phyloP scores from a whole-genome alignment of 2,329 filamentous ascomycete genomes.

The Diaporthe vaccinii region DNA sequence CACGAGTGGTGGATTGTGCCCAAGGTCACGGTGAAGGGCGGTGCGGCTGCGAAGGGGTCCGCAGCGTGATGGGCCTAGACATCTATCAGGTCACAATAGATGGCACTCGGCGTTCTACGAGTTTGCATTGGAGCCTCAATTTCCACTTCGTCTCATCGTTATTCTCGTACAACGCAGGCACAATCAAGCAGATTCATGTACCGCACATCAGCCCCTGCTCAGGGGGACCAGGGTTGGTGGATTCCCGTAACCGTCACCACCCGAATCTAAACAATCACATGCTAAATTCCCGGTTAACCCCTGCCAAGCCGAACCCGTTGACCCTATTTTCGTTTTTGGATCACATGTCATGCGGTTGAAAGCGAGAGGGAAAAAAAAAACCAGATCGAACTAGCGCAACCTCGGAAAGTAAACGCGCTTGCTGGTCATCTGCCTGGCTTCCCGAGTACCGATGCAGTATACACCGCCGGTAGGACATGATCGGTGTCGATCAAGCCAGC shows the following conservation, averaged over 20 bases:
- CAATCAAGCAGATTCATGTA: background rate
- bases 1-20: slow-evolving; percentile 77
- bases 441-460: background rate
- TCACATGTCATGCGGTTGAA: slow-evolving; percentile 15
- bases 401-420: background rate
- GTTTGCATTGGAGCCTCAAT: background rate
- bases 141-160: background rate
- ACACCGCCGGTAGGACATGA: background rate
- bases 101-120: background rate
- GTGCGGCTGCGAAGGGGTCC: slow-evolving; percentile 37
- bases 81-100: background rate
- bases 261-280: slow-evolving; percentile 24
- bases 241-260: slow-evolving; percentile 15
- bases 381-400: background rate
- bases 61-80: background rate
- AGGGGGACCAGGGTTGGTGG: slow-evolving; percentile 8
- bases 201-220: background rate
- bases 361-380: background rate
- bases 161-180: background rate
- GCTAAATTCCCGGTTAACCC: slow-evolving; percentile 6
- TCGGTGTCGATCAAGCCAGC: slow-evolving; percentile 4
- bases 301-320: slow-evolving; percentile 25
- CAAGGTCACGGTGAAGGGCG: slow-evolving; percentile 50
- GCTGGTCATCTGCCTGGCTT: background rate
- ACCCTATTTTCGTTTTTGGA: background rate